Evolutionary conservation across 106 monocot genomes (phyloP), one percentile per base, ranked within the genome.

Genomic region (Allium sativum): DNA sequence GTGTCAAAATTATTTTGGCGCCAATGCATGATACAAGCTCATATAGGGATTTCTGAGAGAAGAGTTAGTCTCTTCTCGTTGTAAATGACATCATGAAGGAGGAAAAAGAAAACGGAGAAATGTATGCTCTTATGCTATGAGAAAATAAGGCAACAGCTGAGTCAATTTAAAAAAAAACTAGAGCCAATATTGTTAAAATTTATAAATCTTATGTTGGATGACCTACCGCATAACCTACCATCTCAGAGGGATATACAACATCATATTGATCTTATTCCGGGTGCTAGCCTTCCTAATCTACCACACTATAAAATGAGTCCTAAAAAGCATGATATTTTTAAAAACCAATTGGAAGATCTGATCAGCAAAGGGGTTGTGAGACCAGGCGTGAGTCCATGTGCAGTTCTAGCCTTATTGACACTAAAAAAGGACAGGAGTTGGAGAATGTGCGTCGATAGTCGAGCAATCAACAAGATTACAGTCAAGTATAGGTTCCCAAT

Each of bases 381-480:
- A 7, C 45, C 44, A 17, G 42, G 13, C 10, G 21, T 63, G 21
- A 63, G 63, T 18, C 63, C 63, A 13, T 63, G 48, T 63, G 21
- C 48, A 10, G 47, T 63, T 7, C 63, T 12, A 5, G 21, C 45
- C 3, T 18, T 63, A 6, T 14, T 63, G 1, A 48, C 21, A 11
- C 63, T 31, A 19, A 48, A 20, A 21, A 63, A 48, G 15, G 63
- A 47, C 12, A 46, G 18, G 7, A 47, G 21, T 45, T 63, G 48
- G 63, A 8, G 21, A 7, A 46, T 22, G 48, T 63, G 46, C 10
- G 48, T 63, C 11, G 18, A 63, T 14, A 63, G 47, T 11, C 48
- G 63, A 14, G 63, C 10, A 7, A 63, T 63, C 9, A 63, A 48
- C 14, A 48, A 63, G 17, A 63, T 63, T 48, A 45, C 48, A 5